phyloP scores from a whole-genome alignment of 1,284 basidiomycete species.

The Cutaneotrichosporon cutaneum region DNA sequence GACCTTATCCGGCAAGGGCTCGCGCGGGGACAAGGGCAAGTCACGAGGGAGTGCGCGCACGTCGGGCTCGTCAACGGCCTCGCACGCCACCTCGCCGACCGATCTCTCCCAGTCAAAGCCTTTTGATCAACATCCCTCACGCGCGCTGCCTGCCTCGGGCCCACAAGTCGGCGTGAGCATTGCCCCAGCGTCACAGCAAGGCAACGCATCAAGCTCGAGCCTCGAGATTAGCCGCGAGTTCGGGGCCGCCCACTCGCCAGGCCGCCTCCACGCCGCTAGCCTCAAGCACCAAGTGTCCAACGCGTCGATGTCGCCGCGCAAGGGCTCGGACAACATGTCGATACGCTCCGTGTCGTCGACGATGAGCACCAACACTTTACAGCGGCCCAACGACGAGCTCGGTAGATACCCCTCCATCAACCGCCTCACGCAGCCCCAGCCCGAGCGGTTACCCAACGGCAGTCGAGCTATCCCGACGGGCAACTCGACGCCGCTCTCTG shows the following conservation, averaged over 20 bases:
- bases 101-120: slow-evolving; percentile 14
- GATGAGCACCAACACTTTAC: slow-evolving; percentile 10
- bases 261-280: slow-evolving; percentile 28
- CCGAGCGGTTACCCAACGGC: slow-evolving; percentile 4
- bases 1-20: slow-evolving; percentile 12
- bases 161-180: background rate
- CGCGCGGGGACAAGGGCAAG: slow-evolving; percentile 12
- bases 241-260: slow-evolving; percentile 23
- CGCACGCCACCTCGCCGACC: slow-evolving; percentile 15
- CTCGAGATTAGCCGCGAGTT: slow-evolving; percentile 25
- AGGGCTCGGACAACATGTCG: slow-evolving; percentile 40
- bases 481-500: slow-evolving; percentile 3
- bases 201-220: slow-evolving; percentile 7
- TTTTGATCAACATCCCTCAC: slow-evolving; percentile 11
- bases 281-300: slow-evolving; percentile 6
- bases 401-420: slow-evolving; percentile 39
- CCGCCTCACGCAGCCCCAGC: slow-evolving; percentile 1
- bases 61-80: slow-evolving; percentile 28
- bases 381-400: slow-evolving; percentile 33
- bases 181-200: background rate
- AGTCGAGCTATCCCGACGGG: slow-evolving; percentile 6
- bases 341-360: slow-evolving; percentile 35
- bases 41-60: slow-evolving; percentile 22
- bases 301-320: slow-evolving; percentile 12
- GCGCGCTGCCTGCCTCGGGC: background rate